Evolutionary conservation across 1,139 yeast species (phyloP).

Genomic region (Hyphopichia burtonii): DNA sequence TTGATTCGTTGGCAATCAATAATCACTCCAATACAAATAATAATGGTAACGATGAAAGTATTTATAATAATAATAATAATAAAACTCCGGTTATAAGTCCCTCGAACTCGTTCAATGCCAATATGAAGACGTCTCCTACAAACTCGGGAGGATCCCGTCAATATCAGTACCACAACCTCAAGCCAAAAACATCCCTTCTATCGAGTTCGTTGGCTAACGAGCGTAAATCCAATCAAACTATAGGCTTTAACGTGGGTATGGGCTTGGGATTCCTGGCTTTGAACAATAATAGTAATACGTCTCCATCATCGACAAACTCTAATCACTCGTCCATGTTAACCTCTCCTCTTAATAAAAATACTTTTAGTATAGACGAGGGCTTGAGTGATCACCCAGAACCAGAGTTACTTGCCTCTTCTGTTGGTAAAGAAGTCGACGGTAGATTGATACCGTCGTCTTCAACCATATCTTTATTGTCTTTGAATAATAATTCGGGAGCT

Average conservation of each 20-base stretch:
- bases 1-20: constrained; percentile 13
- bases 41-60: neutral
- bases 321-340: neutral
- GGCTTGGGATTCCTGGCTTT: neutral
- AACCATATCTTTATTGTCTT: constrained; percentile 50
- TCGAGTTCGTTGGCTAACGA: constrained; percentile 16
- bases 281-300: neutral
- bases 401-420: constrained; percentile 52
- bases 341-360: neutral
- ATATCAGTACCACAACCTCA: neutral
- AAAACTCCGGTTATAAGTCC: neutral
- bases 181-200: constrained; percentile 12
- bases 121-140: neutral
- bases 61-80: neutral
- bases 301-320: neutral
- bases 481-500: constrained; percentile 32
- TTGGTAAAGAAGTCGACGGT: constrained; percentile 51
- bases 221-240: constrained; percentile 2
- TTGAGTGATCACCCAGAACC: constrained; percentile 50
- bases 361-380: constrained; percentile 5
- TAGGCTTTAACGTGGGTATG: neutral
- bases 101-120: neutral
- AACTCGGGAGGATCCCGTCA: neutral
- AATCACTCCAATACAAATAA: neutral
- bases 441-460: constrained; percentile 54